A percentile compares a stretch with the other conserved stretches of the same genome.
phyloP scores from a whole-genome alignment of 2,329 filamentous ascomycete genomes.

The Penicillium sp. region DNA sequence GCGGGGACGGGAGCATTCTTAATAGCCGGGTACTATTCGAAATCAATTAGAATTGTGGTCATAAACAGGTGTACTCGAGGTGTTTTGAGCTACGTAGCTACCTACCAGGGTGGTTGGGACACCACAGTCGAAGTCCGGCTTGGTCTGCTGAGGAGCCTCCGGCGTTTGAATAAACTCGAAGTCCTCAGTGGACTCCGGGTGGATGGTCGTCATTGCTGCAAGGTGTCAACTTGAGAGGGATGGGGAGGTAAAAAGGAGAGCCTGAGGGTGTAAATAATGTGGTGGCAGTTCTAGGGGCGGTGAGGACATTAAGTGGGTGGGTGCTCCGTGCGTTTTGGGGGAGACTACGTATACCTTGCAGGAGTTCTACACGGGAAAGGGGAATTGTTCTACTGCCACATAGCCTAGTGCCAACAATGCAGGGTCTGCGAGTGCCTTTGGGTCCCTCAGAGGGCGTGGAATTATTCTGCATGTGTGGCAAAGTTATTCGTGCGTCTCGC shows the following conservation, averaged over 20 bases:
- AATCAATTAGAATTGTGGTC: constrained; percentile 3
- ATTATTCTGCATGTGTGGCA: neutral
- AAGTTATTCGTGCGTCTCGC: constrained; percentile 15
- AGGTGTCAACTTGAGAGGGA: constrained; percentile 28
- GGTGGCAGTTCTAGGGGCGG: constrained; percentile 23
- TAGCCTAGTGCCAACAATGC: neutral
- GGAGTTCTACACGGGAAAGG: neutral
- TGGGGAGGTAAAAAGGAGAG: constrained; percentile 21
- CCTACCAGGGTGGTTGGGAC: constrained; percentile 63
- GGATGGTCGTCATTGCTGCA: constrained; percentile 39
- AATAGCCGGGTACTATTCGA: constrained; percentile 74
- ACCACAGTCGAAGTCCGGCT: constrained; percentile 57
- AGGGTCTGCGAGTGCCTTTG: neutral
- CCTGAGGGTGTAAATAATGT: constrained; percentile 20
- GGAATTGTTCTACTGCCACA: neutral
- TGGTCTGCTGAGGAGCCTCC: constrained; percentile 52
- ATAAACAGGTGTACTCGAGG: neutral
- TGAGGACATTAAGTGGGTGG: constrained; percentile 9
- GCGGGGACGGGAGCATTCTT: constrained; percentile 93
- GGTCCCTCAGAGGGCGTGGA: neutral
- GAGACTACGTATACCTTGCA: neutral
- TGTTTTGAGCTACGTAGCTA: constrained; percentile 18
- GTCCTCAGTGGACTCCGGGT: constrained; percentile 49
- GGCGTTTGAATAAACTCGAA: constrained; percentile 61
- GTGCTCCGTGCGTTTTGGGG: constrained; percentile 4